Evolutionary conservation across 306 rosid species (phyloP).

Genomic region (Quercus robur): DNA sequence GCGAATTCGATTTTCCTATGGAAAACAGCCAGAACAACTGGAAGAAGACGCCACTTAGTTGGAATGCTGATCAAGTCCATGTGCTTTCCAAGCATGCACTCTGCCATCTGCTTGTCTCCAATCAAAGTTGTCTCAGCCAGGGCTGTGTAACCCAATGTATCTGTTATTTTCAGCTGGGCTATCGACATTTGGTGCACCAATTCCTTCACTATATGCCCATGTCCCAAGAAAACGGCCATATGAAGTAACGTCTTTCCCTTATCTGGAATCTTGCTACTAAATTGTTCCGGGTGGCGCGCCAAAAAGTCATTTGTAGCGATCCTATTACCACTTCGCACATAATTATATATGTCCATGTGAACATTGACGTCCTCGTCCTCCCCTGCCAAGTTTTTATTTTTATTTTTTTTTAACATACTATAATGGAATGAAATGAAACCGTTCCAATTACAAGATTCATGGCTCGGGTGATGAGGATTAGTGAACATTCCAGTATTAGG

Average conservation of each 20-base stretch:
- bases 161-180: not conserved
- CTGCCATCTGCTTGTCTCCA: not conserved
- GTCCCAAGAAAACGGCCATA: not conserved
- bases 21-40: not conserved
- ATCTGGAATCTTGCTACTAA: not conserved
- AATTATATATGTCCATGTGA: no score
- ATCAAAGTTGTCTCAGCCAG: not conserved
- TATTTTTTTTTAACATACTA: no score
- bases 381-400: not conserved
- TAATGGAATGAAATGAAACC: no score
- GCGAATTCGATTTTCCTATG: not conserved
- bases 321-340: not conserved
- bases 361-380: not conserved
- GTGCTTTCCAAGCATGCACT: not conserved
- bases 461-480: no score
- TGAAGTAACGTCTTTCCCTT: not conserved
- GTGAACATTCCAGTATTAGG: no score
- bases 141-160: not conserved
- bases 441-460: no score
- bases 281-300: not conserved
- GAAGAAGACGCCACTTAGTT: not conserved
- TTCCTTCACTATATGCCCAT: not conserved
- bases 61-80: not conserved
- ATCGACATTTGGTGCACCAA: not conserved
- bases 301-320: not conserved